A percentile compares a stretch with the other conserved stretches of the same genome.
Conservation (phyloP, 768 basidiomycete species). For the Suillus hirtellus region DNA sequence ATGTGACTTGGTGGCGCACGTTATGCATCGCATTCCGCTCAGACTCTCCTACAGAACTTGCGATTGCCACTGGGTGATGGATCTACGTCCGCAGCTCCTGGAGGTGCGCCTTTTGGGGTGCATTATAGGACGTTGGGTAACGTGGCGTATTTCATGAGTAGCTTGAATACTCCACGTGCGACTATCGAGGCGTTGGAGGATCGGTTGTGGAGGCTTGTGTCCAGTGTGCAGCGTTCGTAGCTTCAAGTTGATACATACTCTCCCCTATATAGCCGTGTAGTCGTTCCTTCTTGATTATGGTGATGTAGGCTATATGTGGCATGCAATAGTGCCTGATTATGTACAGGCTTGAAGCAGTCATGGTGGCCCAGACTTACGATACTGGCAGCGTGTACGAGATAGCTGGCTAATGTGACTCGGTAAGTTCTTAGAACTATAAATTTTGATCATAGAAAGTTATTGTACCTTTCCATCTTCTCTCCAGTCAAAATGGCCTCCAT, state of each 20-base stretch:
- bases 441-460: background rate
- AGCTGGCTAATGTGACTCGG: background rate
- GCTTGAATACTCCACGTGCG: slow-evolving; percentile 65
- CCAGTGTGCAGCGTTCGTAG: background rate
- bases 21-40: slow-evolving; percentile 65
- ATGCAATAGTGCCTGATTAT: background rate
- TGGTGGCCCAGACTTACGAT: background rate
- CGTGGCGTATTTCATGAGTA: slow-evolving; percentile 91
- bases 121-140: slow-evolving; percentile 90
- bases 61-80: slow-evolving; percentile 30
- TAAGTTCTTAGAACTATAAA: slow-evolving; percentile 2
- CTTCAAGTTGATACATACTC: background rate
- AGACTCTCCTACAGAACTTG: slow-evolving; percentile 56
- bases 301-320: background rate
- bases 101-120: slow-evolving; percentile 62
- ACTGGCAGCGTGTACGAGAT: background rate
- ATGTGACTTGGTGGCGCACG: slow-evolving; percentile 33
- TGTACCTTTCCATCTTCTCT: slow-evolving; percentile 7
- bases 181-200: slow-evolving; percentile 63
- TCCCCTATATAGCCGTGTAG: background rate
- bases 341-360: background rate
- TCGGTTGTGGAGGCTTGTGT: slow-evolving; percentile 50
- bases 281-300: background rate
- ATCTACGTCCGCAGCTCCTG: slow-evolving; percentile 43
- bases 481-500: slow-evolving; percentile 57